Base-by-base conservation (phyloP, 2,329 filamentous ascomycete species). In the Amylocarpus encephaloides region DNA sequence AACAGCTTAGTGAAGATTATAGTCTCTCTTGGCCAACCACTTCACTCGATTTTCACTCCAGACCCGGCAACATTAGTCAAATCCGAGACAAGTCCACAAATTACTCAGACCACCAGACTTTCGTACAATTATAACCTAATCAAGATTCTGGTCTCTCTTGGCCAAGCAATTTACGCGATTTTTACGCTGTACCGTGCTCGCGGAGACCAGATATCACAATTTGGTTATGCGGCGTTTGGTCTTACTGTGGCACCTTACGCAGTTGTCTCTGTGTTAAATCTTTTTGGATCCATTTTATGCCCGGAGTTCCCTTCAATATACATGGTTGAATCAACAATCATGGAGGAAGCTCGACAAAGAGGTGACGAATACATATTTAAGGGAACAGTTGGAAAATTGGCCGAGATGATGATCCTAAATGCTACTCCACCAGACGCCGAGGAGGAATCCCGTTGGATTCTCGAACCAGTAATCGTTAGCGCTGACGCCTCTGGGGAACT, bases 201-300 rank as follows among this genome's bases (percentile, higher is more conserved):
- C 5, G 44, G 45, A 5, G 39, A 48, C 26, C 49, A 51, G 26
- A 30, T 48, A 3, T 11, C 30, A 1, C 26, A 16, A 44, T 51
- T 44, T 40, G 49, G 49, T n/a, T 51, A 44, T 19, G 49, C 49
- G 4, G 44, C 44, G 10, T 51, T 48, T 19, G 49, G 49, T 19
- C 35, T 51, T n/a, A 51, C 49, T 9, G 49, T 51, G 10, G 46
- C 55, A 1, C 64, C 63, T 1, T 67, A 64, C 49, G 58, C 54
- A 1, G 41, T 66, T 50, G 66, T 66, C 63, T 62, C 59, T 9
- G 42, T 66, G 26, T 45, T 65, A 12, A 67, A 66, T 44, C 39
- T 63, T 12, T 38, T 62, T 6, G 62, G 52, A n/a, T 59, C 60
- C 6, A 33, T 63, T 10, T 38, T 61, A 4, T 56, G 56, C 2